Base-by-base conservation (phyloP, 768 basidiomycete genomes). In the Pleurotus tuber-regium region DNA sequence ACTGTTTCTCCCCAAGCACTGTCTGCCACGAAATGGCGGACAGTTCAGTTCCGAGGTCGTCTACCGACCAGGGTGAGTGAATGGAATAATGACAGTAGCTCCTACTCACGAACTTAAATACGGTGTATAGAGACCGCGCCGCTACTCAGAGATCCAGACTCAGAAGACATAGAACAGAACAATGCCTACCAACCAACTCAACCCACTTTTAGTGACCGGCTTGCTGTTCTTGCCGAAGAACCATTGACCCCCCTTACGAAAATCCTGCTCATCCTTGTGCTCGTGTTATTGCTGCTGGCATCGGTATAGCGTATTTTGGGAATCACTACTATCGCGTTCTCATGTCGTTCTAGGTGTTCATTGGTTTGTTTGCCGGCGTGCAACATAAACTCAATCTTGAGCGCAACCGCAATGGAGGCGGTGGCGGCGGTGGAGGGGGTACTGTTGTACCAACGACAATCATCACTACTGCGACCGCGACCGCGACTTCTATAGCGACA, bases 351-450 rank as follows among this genome's bases (percentile, higher is more conserved):
- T 31, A 80, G 79, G 77, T 91, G n/a, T 95, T 96, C 67, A 86
- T 95, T 54, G 96, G 96, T 8, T 74, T 99, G 4, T 98, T 94
- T 66, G 87, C 92, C 26, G 97, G 97, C 8, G 86, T 87, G 1
- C 83, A 92, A 64, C 87, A 89, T 62, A 85, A 83, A 54, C 76
- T 93, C 47, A 80, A 80, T 54, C 60, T 75, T n/a, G 73, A 74
- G 50, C 61, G 58, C 12, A 66, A 64, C 16, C 73, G 71, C 39
- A 68, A 75, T 10, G 72, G 68, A 24, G 68, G 63, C 52, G 60
- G 62, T 11, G 59, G 57, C 24, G 64, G 67, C 21, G 63, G 54
- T 28, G 43, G 55, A 33, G 30, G 51, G 40, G 48, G 43, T 35
- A 41, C 51, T 65, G 56, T 55, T 65, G 4, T 33, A 24, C 46